Base-by-base conservation (phyloP, 306 rosid genomes). In the Oxytropis ochrocephala region DNA sequence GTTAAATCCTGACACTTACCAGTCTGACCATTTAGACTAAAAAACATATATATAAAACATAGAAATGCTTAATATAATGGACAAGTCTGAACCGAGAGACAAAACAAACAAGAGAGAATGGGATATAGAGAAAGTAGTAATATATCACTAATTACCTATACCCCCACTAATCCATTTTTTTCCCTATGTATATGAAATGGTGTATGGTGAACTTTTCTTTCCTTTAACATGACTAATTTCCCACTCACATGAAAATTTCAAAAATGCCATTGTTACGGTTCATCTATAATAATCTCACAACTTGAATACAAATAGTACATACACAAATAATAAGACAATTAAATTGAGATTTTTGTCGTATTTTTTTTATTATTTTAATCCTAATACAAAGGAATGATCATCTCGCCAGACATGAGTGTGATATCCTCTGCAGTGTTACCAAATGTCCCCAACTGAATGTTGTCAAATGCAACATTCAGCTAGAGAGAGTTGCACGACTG, bases 201-300 rank as follows among this genome's bases (percentile, higher is more conserved):
- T 33, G 1, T 7, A 33, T 58, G 13, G 29, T 58, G 17, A 33
- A 16, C 14, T 9, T 16, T 36, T 35, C 43, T 36, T 36, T 18
- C 38, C 47, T 44, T 54, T 35, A 44, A 18, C 54, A 56, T 58
- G 38, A 18, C 41, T 17, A 50, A 68, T 8, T 64, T 33, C 30
- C 75, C 80, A 76, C 75, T 76, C 3, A 24, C 50, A 59, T 38
- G 71, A 75, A 57, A 58, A 38, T 29, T 49, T 62, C 11, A 14
- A 24, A 54, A 63, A 11, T 69, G 38, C 35, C 50, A 58, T 27
- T 16, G n/a, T 32, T 49, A 32, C 29, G 29, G 8, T 64, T 24
- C 69, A 16, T 54, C 56, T 12, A 68, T 38, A 43, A 48, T 54
- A 49, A 42, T 18, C 64, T 39, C 65, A 29, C 21, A 32, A 67